Evolutionary conservation across 352 stramenopile species (phyloP).

Genomic region (Elongisporangium anandrum): DNA sequence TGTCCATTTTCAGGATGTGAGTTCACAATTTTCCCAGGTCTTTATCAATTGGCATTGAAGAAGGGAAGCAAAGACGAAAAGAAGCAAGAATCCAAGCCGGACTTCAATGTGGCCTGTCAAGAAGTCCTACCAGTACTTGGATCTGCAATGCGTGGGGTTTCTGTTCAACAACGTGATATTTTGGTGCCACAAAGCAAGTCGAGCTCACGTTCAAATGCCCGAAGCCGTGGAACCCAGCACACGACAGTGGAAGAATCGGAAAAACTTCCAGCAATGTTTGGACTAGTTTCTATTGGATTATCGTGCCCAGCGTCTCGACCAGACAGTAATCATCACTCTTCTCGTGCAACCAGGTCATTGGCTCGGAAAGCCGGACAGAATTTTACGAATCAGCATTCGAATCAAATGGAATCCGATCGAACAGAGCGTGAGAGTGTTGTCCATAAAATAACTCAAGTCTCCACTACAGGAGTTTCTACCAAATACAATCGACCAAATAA

Average conservation of each 20-base stretch:
- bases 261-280: constrained; percentile 6
- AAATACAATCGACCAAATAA: neutral
- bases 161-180: neutral
- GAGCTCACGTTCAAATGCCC: neutral
- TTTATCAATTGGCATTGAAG: constrained; percentile 30
- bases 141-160: no score
- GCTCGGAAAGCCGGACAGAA: neutral
- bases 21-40: constrained; percentile 53
- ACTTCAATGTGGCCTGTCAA: neutral
- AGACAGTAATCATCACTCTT: constrained; percentile 2
- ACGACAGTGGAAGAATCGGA: neutral
- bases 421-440: neutral
- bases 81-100: constrained; percentile 1
- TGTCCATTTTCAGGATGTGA: constrained; percentile 51
- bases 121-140: neutral
- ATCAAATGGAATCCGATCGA: neutral
- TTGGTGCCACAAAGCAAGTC: neutral
- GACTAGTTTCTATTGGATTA: constrained; percentile 5
- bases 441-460: no score
- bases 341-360: neutral
- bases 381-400: neutral
- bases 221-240: neutral
- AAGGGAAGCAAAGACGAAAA: constrained; percentile 1
- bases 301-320: neutral
- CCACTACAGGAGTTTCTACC: neutral